These are phyloP conservation scores for Solanum appendiculatum DNA, from an alignment of 257 asterid genomes.

Conservation along the genomic window DNA sequence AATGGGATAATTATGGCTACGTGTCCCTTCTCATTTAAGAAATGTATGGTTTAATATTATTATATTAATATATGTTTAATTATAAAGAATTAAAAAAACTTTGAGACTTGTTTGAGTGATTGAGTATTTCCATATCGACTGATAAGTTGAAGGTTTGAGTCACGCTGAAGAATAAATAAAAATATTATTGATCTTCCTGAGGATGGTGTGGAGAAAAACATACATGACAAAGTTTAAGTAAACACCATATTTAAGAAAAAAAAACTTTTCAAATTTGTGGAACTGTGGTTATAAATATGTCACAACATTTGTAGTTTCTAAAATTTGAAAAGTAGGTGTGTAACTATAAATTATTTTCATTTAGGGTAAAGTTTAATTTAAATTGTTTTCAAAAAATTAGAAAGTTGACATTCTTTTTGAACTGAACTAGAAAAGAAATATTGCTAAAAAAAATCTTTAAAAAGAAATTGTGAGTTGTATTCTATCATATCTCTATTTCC, in stretches of 20 bases:
- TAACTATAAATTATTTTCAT: too few species aligned
- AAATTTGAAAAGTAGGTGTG: neutral
- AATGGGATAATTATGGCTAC: constrained; percentile 32
- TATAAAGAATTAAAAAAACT: too few species aligned
- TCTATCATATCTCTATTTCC: too few species aligned
- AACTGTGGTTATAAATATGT: neutral
- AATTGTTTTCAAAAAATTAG: too few species aligned
- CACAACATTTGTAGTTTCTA: neutral
- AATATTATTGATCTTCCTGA: neutral
- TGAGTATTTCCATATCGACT: neutral
- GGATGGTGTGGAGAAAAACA: neutral
- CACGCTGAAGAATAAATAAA: neutral
- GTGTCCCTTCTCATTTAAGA: constrained; percentile 35
- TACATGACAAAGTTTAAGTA: neutral
- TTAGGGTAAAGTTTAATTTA: too few species aligned
- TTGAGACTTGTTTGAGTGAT: neutral
- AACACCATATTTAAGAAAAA: neutral
- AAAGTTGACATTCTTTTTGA: too few species aligned
- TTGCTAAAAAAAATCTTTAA: too few species aligned
- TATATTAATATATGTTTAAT: too few species aligned
- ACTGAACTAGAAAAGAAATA: too few species aligned
- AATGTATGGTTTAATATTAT: too few species aligned
- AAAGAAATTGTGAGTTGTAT: too few species aligned
- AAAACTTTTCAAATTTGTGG: neutral
- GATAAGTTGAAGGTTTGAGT: too few species aligned